A percentile compares a stretch with the other conserved stretches of the same genome.
Evolutionary conservation across 352 stramenopile species (phyloP).

Genomic region (Phytophthora pisi): DNA sequence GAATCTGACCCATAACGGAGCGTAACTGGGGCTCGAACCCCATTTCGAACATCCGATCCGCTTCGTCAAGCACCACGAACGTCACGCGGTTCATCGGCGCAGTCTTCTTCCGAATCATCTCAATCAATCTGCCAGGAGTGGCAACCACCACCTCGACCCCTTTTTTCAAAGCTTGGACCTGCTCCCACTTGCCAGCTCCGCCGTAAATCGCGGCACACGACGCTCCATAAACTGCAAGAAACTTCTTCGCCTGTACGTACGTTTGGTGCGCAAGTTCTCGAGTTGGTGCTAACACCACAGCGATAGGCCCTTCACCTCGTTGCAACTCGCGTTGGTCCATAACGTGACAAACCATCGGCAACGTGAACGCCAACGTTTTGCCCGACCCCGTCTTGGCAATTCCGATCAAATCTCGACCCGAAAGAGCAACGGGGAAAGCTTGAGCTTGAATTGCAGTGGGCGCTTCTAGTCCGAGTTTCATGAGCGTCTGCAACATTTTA

Average conservation of each 20-base stretch:
- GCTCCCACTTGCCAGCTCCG: conserved; percentile 85
- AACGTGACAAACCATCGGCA: conserved; percentile 93
- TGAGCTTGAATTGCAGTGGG: conserved; percentile 85
- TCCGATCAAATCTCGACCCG: conserved; percentile 77
- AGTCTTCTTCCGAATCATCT: conserved; percentile 81
- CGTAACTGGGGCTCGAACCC: conserved; percentile 85
- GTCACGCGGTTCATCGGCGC: conserved; percentile 74
- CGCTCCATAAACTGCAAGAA: conserved; percentile 66
- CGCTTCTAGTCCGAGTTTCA: conserved; percentile 74
- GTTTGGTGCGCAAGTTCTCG: conserved; percentile 88
- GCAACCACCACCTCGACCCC: conserved; percentile 81
- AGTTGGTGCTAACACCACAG: conserved; percentile 79
- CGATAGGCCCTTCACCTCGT: conserved; percentile 80
- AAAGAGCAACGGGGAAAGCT: conserved; percentile 82
- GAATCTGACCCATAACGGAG: conserved; percentile 84
- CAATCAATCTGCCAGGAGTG: conserved; percentile 81
- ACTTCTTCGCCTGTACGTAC: conserved; percentile 85
- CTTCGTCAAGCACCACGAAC: conserved; percentile 90
- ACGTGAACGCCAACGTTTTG: conserved; percentile 97
- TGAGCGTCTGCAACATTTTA: conserved; percentile 69
- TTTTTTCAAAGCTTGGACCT: conserved; percentile 77
- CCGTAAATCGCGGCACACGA: conserved; percentile 83
- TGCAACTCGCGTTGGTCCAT: conserved; percentile 87
- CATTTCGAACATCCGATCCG: conserved; percentile 92
- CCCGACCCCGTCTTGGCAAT: conserved; percentile 97